Percentiles rank a stretch among this genome's conserved stretches.
Evolutionary conservation across 768 basidiomycete species (phyloP).

Genomic region (Boletus rubroflammeus): DNA sequence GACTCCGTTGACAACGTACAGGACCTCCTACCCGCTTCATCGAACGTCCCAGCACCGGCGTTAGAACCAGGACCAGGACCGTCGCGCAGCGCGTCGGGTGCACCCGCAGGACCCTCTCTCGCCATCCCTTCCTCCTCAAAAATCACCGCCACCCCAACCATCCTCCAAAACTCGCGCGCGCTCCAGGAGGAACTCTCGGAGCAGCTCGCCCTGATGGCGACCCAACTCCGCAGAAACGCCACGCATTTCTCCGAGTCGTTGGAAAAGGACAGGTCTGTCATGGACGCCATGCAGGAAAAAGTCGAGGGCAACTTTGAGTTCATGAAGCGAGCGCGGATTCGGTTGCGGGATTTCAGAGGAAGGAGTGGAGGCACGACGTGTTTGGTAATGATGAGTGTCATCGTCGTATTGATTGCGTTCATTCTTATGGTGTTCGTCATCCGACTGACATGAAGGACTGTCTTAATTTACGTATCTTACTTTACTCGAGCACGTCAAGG

Average conservation of each 20-base stretch:
- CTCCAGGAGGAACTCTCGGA: slow-evolving; percentile 72
- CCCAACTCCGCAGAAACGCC: slow-evolving; percentile 81
- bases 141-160: slow-evolving; percentile 35
- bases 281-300: slow-evolving; percentile 66
- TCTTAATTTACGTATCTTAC: neutral
- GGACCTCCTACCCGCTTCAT: slow-evolving; percentile 40
- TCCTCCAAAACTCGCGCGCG: slow-evolving; percentile 53
- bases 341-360: slow-evolving; percentile 57
- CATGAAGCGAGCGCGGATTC: slow-evolving; percentile 62
- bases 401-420: slow-evolving; percentile 67
- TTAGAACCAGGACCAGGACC: slow-evolving; percentile 8
- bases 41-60: slow-evolving; percentile 10
- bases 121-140: slow-evolving; percentile 34
- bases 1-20: no score
- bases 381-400: slow-evolving; percentile 57
- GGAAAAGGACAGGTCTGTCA: slow-evolving; percentile 67
- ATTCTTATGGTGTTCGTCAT: slow-evolving; percentile 71
- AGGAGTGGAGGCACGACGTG: slow-evolving; percentile 74
- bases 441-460: slow-evolving; percentile 46
- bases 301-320: slow-evolving; percentile 68
- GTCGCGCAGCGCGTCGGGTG: slow-evolving; percentile 3
- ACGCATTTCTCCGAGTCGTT: slow-evolving; percentile 72
- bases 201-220: slow-evolving; percentile 81
- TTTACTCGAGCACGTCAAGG: neutral
- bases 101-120: slow-evolving; percentile 24